A percentile compares a stretch with the other conserved stretches of the same genome.
Evolutionary conservation across 441 rosid genomes (phyloP).

Genomic region (Adansonia gregorii): DNA sequence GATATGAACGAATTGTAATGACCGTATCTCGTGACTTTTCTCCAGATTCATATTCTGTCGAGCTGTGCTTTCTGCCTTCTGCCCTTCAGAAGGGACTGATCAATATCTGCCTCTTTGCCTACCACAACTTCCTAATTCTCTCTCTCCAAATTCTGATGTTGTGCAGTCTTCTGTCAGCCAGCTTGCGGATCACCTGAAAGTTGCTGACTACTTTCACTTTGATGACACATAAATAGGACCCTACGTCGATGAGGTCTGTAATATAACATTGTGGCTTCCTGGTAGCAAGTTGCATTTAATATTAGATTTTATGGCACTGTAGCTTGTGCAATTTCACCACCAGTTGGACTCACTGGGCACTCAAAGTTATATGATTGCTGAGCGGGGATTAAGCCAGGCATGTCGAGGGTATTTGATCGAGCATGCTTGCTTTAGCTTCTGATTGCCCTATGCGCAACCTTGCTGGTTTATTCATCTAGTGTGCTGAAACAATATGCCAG

Average conservation of each 20-base stretch:
- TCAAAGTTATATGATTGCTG: slow-evolving; percentile 24
- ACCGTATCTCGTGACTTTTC: slow-evolving; percentile 17
- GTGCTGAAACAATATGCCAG: neutral
- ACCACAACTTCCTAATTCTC: slow-evolving; percentile 68
- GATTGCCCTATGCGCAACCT: slow-evolving; percentile 23
- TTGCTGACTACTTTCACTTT: slow-evolving; percentile 61
- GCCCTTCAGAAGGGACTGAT: slow-evolving; percentile 49
- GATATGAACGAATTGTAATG: neutral
- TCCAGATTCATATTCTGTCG: slow-evolving; percentile 92
- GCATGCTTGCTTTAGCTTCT: slow-evolving; percentile 40
- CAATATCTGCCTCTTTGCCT: slow-evolving; percentile 71
- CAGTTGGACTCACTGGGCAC: slow-evolving; percentile 19
- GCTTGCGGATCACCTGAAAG: slow-evolving; percentile 65
- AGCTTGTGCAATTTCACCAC: neutral
- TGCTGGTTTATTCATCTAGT: neutral
- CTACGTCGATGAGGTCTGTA: neutral
- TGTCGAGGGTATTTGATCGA: slow-evolving; percentile 21
- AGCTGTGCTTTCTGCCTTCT: slow-evolving; percentile 56
- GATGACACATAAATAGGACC: slow-evolving; percentile 32
- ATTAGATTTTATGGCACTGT: slow-evolving; percentile 14
- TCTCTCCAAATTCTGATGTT: slow-evolving; percentile 53
- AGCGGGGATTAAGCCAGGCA: slow-evolving; percentile 24
- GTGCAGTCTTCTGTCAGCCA: slow-evolving; percentile 55
- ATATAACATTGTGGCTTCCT: slow-evolving; percentile 27
- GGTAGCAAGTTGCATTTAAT: slow-evolving; percentile 10